These are phyloP conservation scores for Talaromyces funiculosus DNA, from an alignment of 2,329 filamentous ascomycete genomes.

Conservation along the genomic window DNA sequence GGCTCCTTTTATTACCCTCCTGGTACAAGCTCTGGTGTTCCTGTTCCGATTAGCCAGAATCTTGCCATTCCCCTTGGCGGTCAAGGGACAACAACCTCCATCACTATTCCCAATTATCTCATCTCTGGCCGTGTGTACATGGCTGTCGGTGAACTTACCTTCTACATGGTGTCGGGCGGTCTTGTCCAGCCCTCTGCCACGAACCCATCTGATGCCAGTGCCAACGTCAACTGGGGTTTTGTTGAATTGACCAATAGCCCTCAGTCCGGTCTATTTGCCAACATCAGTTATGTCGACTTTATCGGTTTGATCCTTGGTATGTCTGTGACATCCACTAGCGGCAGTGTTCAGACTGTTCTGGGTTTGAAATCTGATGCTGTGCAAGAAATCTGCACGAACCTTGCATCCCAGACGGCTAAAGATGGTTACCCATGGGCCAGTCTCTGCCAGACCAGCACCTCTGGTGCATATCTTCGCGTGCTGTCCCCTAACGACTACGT, in stretches of 20 bases:
- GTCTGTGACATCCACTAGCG: conserved; percentile 45
- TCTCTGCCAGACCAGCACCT: conserved; percentile 41
- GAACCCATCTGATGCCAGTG: conserved; percentile 41
- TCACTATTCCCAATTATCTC: conserved; percentile 41
- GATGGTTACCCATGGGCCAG: conserved; percentile 51
- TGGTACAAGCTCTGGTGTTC: conserved; percentile 30
- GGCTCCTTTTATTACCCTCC: conserved; percentile 42
- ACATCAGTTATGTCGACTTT: conserved; percentile 51
- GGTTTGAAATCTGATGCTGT: conserved; percentile 48
- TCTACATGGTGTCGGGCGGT: conserved; percentile 30
- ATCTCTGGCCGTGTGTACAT: conserved; percentile 44
- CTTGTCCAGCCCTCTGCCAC: conserved; percentile 48
- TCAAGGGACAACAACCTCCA: conserved; percentile 32
- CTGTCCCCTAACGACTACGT: conserved; percentile 51
- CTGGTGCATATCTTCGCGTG: conserved; percentile 44
- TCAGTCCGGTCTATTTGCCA: conserved; percentile 39
- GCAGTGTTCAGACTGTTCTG: conserved; percentile 43
- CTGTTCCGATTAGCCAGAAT: conserved; percentile 33
- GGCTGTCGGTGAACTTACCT: conserved; percentile 38
- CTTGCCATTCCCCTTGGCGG: conserved; percentile 42
- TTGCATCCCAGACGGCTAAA: conserved; percentile 41
- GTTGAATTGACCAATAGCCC: conserved; percentile 45
- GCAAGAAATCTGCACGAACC: conserved; percentile 39
- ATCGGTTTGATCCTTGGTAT: conserved; percentile 49
- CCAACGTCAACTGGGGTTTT: conserved; percentile 46